Base-by-base conservation (phyloP, 331 rosid genomes). In the Erythrophleum ivorense region DNA sequence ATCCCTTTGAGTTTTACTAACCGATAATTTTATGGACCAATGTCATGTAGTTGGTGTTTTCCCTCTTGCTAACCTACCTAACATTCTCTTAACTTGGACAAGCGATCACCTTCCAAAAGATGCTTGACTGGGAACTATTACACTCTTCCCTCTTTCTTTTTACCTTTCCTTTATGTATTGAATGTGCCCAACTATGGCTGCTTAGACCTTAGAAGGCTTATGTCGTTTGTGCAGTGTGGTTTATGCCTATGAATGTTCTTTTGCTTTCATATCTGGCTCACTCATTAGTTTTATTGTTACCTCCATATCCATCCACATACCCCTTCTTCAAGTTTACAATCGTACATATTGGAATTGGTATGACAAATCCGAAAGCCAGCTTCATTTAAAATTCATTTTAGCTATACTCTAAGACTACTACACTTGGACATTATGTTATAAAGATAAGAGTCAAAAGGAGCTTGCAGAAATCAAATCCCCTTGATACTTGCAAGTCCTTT, bases 291-390 rank as follows among this genome's bases (percentile, higher is more conserved):
- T 88, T 18, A 16, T 81, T 88, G 95, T 91, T 72, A 97, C 97
- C 9, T 43, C 81, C 31, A 58, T 95, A 29, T 91, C 74, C 97
- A 85, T 74, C 98, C 98, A 3, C 98, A 0, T 92, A 95, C 78
- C 97, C 98, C 46, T 95, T 82, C 91, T 95, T 95, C 88, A 95
- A 95, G 90, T 90, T 95, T 72, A 90, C 98, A 13, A 85, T 95
- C 53, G n/a, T 95, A 71, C 97, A 93, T 29, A 89, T 95, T 73
- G 98, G 97, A 85, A 89, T 95, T 2, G 98, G 98, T 92, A 89
- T 78, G 72, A 57, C 76, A 46, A 64, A 57, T 78, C 80, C 49
- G 16, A 21, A 62, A n/a, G 18, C 40, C 24, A 6, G 19, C 48
- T 57, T 48, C 13, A 12, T 66, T 66, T 34, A 21, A 0, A 63